Base-by-base conservation (phyloP, 306 rosid genomes). In the Medicago ruthenica region DNA sequence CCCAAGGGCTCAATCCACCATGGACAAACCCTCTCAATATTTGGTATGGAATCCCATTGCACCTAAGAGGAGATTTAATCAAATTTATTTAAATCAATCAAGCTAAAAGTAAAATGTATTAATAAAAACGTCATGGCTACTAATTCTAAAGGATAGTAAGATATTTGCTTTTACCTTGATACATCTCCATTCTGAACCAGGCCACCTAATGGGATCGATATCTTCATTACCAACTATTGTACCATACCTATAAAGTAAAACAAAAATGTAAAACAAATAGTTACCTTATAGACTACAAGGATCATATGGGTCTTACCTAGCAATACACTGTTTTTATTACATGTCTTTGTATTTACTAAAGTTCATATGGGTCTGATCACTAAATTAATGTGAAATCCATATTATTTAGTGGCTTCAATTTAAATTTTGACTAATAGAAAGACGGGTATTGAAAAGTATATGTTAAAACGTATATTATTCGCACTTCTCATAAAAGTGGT, bases 131-230 rank as follows among this genome's bases (percentile, higher is more conserved):
- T 60, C 17, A 70, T 41, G 36, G 63, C 58, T 37, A 54, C 54
- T 67, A n/a, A 48, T 54, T 44, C 41, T 14, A 59, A 55, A 71
- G 73, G 70, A 17, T 9, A 39, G 13, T 39, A 77, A 77, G 42
- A 40, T 22, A 74, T 57, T 57, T 53, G 10, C 27, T 58, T 62
- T 31, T 85, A 92, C 97, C 92, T 85, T 80, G 63, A 90, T 83
- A 69, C 88, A 71, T 74, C 85, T 88, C 97, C 97, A 92, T 70
- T 81, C 86, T 8, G 97, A 92, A 73, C 83, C 71, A 21, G 92
- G 91, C 97, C 97, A 92, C 80, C 68, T 79, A 36, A 67, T 42
- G 27, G 70, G 36, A 73, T 92, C 97, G 5, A 87, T 76, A 60
- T 87, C 96, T 76, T 80, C 88, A 7, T 70, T 66, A 55, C 80